Percentiles rank a stretch among this genome's conserved stretches.
Evolutionary conservation across 805 yeast species (phyloP).

Genomic region (Wickerhamomyces xylosicus): DNA sequence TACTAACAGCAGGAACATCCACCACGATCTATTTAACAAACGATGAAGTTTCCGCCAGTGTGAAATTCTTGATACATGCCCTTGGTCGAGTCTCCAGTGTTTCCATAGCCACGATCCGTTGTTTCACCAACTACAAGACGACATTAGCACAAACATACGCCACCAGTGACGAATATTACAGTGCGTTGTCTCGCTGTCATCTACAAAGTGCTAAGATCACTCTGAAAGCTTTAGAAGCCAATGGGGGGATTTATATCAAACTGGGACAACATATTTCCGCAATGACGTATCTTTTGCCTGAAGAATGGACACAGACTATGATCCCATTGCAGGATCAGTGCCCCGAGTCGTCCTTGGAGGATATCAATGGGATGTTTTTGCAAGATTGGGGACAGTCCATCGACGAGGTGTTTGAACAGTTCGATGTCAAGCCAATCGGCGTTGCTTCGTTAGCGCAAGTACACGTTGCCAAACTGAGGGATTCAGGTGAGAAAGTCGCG

Average conservation of each 20-base stretch:
- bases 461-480: slow-evolving; percentile 57
- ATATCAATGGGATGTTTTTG: slow-evolving; percentile 55
- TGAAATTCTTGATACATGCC: slow-evolving; percentile 50
- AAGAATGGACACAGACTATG: slow-evolving; percentile 95
- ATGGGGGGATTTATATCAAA: slow-evolving; percentile 91
- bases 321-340: slow-evolving; percentile 85
- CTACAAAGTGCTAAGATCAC: slow-evolving; percentile 70
- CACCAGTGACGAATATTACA: slow-evolving; percentile 32
- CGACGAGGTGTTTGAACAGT: slow-evolving; percentile 54
- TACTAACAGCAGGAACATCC: neutral
- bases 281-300: slow-evolving; percentile 80
- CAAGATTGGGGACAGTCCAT: slow-evolving; percentile 54
- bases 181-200: slow-evolving; percentile 60
- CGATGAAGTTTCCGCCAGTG: slow-evolving; percentile 27
- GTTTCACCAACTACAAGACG: slow-evolving; percentile 61
- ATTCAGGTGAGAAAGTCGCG: slow-evolving; percentile 66
- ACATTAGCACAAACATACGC: slow-evolving; percentile 37
- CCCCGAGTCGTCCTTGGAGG: slow-evolving; percentile 67
- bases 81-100: slow-evolving; percentile 53
- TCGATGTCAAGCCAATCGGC: slow-evolving; percentile 74
- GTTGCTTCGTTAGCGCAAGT: slow-evolving; percentile 97
- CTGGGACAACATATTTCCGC: slow-evolving; percentile 93
- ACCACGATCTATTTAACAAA: slow-evolving; percentile 4
- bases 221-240: slow-evolving; percentile 63
- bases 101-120: slow-evolving; percentile 55